Base-by-base conservation (phyloP, 768 basidiomycete genomes). In the Zangia roseola region DNA sequence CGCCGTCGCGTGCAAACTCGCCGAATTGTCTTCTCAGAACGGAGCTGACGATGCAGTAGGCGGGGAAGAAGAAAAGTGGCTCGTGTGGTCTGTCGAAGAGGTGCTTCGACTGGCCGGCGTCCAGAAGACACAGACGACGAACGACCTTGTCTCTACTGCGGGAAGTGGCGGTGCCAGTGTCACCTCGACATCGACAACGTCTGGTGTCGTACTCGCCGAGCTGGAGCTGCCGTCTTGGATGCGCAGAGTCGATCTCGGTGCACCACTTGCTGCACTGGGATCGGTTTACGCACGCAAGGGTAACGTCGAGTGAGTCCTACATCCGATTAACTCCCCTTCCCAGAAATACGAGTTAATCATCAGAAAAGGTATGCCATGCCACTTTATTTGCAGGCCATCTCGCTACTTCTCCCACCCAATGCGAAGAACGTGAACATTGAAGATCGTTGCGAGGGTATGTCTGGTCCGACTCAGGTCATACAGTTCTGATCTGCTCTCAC, bases 261-360 rank as follows among this genome's bases (percentile, higher is more conserved):
- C 84, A 10, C 86, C 85, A 2, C 71, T 88, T 28, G 85, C 86
- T 56, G 80, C 83, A 1, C 71, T 89, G 5, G 87, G 80, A 1
- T 69, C 75, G 5, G 81, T 82, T 44, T 86, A 88, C 53, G 77
- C 78, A 5, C 69, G 72, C 28, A 69, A 69, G 30, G 84, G 81
- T 19, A 79, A 78, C 47, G 54, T 72, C n/a, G 77, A 83, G 55
- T 50, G 37, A 46, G 64, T 56, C 6, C 33, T 26, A n/a, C 16
- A 8, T 30, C 45, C 10, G 10, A 57, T 34, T 4, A 16, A 6
- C 14, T 41, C 28, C 12, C 19, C 10, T 47, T n/a, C n/a, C n/a
- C n/a, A 5, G 10, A 6, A 23, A 13, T 30, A 28, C 31, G 16
- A 40, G 21, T 33, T 16, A 40, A 46, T 30, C 43, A 19, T 33